A percentile compares a stretch with the other conserved stretches of the same genome.
These are phyloP conservation scores for Primulina tabacum DNA, from an alignment of 257 asterid genomes.

Conservation along the genomic window DNA sequence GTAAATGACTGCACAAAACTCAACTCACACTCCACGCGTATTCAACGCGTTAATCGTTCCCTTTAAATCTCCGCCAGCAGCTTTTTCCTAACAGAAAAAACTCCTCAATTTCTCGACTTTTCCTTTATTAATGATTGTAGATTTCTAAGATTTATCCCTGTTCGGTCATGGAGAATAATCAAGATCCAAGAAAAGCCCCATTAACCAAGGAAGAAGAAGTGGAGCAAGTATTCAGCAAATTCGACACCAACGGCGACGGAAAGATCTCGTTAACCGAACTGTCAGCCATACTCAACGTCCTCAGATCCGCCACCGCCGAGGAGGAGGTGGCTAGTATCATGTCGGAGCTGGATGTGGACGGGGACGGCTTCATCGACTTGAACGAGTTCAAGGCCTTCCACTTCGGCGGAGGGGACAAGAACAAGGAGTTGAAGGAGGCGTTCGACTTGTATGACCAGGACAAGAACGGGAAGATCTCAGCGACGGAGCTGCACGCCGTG, in stretches of 20 bases:
- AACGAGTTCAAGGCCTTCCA: slow-evolving; percentile 35
- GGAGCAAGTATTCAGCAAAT: slow-evolving; percentile 31
- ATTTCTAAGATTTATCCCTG: not conserved
- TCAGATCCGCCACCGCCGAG: slow-evolving; percentile 21
- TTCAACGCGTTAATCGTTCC: not conserved
- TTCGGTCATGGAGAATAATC: slow-evolving; percentile 18
- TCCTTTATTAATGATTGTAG: too few relatives aligned
- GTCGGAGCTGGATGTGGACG: slow-evolving; percentile 31
- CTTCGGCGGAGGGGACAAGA: slow-evolving; percentile 19
- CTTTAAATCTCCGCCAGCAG: not conserved
- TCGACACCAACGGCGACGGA: slow-evolving; percentile 36
- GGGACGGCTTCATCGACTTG: slow-evolving; percentile 35
- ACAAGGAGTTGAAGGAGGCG: slow-evolving; percentile 37
- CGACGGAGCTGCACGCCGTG: slow-evolving; percentile 39
- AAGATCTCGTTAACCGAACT: slow-evolving; percentile 25
- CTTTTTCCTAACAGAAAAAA: not conserved
- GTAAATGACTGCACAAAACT: not conserved
- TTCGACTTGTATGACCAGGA: slow-evolving; percentile 46
- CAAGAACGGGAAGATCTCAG: slow-evolving; percentile 44
- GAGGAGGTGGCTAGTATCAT: slow-evolving; percentile 27
- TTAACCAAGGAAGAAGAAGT: slow-evolving; percentile 21
- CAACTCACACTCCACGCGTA: slow-evolving; percentile 20
- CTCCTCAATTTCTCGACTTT: not conserved
- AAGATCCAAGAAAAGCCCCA: not conserved
- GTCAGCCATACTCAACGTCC: slow-evolving; percentile 17